Percentiles rank a stretch among this genome's conserved stretches.
These are phyloP conservation scores for Pseudozyma hubeiensis DNA, from an alignment of 1,284 basidiomycete species.

Conservation along the genomic window DNA sequence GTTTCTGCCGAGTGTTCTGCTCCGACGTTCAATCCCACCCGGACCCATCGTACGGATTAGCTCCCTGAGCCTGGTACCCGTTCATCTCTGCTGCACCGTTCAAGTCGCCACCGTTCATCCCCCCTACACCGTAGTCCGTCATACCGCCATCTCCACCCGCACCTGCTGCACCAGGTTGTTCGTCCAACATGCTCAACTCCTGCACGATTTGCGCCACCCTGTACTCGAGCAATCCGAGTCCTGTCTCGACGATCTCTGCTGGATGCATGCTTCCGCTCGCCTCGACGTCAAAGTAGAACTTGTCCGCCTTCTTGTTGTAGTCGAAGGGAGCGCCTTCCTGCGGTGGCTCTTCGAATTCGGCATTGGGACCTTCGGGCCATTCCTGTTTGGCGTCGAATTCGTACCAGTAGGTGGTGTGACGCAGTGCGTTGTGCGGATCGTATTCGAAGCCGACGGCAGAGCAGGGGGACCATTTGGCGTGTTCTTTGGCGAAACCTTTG, in stretches of 20 bases:
- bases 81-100: conserved; percentile 14
- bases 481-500: conserved; percentile 98
- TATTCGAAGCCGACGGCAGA: conserved; percentile 97
- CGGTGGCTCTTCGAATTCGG: conserved; percentile 64
- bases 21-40: conserved; percentile 29
- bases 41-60: conserved; percentile 25
- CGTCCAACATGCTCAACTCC: conserved; percentile 63
- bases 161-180: conserved; percentile 21
- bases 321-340: conserved; percentile 62
- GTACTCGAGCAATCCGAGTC: conserved; percentile 61
- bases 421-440: conserved; percentile 95
- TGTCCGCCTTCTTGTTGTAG: conserved; percentile 57
- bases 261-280: conserved; percentile 63
- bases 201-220: conserved; percentile 66
- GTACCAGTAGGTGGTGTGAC: conserved; percentile 96
- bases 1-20: not conserved
- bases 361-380: conserved; percentile 65
- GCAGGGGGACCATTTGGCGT: conserved; percentile 98
- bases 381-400: conserved; percentile 73
- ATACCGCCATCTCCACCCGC: conserved; percentile 22
- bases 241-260: conserved; percentile 65
- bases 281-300: conserved; percentile 68
- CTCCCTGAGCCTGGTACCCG: conserved; percentile 22
- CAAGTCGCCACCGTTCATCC: conserved; percentile 9
- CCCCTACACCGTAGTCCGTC: conserved; percentile 35